A percentile compares a stretch with the other conserved stretches of the same genome.
Evolutionary conservation across 2,329 filamentous ascomycete species (phyloP).

Genomic region (Hymenoscyphus fraxineus): DNA sequence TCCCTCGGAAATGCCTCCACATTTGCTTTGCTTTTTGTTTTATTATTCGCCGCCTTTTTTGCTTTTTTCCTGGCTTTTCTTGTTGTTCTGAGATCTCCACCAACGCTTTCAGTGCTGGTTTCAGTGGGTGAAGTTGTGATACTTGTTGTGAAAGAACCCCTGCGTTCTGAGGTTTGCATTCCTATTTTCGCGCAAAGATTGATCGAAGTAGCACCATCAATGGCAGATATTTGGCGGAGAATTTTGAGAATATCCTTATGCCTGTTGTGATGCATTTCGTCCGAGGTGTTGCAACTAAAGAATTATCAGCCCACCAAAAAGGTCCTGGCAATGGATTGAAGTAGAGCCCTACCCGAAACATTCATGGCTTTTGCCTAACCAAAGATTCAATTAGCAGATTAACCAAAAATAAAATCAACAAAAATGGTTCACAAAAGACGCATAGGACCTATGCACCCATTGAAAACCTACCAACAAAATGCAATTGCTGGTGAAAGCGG

Average conservation of each 20-base stretch:
- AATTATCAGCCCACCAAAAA: slow-evolving; percentile 12
- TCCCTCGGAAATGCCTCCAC: slow-evolving; percentile 27
- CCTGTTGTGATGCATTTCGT: slow-evolving; percentile 33
- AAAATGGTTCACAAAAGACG: background rate
- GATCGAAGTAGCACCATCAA: slow-evolving; percentile 22
- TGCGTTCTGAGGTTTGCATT: slow-evolving; percentile 1
- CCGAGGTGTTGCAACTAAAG: slow-evolving; percentile 27
- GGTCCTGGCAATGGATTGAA: background rate
- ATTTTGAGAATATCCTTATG: slow-evolving; percentile 33
- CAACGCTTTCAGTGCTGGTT: slow-evolving; percentile 21
- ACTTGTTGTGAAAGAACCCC: slow-evolving; percentile 10
- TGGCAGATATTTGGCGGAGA: slow-evolving; percentile 24
- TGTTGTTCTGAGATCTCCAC: slow-evolving; percentile 16
- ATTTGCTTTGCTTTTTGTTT: slow-evolving; percentile 14
- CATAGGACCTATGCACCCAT: too few relatives aligned
- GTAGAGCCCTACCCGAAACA: slow-evolving; percentile 6
- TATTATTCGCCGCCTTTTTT: slow-evolving; percentile 22
- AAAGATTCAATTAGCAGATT: background rate
- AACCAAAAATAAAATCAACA: slow-evolving; percentile 6
- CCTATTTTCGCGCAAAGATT: slow-evolving; percentile 7
- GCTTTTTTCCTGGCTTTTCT: slow-evolving; percentile 28
- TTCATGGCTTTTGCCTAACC: slow-evolving; percentile 15
- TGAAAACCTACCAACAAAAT: slow-evolving; percentile 32
- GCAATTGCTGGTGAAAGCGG: slow-evolving; percentile 34
- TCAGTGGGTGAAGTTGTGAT: slow-evolving; percentile 20